Evolutionary conservation across 352 stramenopile genomes (phyloP).

Genomic region (Phytophthora uliginosa): DNA sequence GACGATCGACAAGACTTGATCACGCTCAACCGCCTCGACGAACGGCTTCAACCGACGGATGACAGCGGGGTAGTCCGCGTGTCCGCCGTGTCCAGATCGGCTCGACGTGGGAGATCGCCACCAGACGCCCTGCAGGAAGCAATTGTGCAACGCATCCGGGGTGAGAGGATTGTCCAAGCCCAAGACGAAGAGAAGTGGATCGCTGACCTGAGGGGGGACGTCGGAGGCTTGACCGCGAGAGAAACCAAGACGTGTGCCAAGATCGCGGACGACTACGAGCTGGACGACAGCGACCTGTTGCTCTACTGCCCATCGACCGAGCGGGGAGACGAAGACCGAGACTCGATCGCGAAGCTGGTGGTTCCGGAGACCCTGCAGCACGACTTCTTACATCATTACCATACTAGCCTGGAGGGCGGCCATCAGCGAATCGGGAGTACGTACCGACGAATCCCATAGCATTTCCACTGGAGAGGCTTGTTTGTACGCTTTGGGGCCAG

Average conservation of each 20-base stretch:
- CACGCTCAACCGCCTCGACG: background rate
- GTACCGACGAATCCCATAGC: background rate
- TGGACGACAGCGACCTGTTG: background rate
- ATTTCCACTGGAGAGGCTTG: conserved; percentile 4
- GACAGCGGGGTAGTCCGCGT: background rate
- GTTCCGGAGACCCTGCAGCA: background rate
- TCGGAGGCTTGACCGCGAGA: background rate
- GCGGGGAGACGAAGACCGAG: background rate
- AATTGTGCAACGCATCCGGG: background rate
- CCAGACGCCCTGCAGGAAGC: conserved; percentile 1
- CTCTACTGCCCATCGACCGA: background rate
- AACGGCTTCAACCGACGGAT: background rate
- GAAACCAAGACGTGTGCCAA: conserved; percentile 5
- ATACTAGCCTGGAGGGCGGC: background rate
- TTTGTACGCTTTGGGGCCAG: too few relatives aligned
- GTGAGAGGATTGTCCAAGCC: background rate
- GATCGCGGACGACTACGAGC: conserved; percentile 12
- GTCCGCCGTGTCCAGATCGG: background rate
- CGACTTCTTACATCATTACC: background rate
- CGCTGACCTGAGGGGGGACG: background rate
- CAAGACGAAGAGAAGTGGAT: too few relatives aligned
- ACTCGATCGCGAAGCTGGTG: background rate
- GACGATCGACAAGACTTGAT: background rate
- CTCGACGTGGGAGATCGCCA: background rate
- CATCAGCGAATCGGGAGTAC: conserved; percentile 12